These are phyloP conservation scores for Setomelanomma holmii DNA, from an alignment of 2,329 filamentous ascomycete species.

Conservation along the genomic window DNA sequence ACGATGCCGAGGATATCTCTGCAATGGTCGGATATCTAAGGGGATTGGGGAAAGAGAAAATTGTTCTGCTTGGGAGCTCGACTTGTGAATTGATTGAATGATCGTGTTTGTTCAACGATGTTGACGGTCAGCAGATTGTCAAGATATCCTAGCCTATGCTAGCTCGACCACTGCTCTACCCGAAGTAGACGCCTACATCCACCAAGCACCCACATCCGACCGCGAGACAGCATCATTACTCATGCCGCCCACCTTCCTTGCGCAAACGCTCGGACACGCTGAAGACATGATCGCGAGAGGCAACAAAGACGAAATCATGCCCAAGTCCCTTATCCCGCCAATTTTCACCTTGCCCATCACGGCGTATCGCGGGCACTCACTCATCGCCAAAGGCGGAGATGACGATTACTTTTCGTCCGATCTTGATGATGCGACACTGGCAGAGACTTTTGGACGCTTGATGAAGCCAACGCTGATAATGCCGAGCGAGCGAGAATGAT, in stretches of 20 bases:
- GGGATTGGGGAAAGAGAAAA: conserved; percentile 7
- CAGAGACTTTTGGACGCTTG: conserved; percentile 9
- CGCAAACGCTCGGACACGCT: conserved; percentile 8
- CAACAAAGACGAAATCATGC: conserved; percentile 11
- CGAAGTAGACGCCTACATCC: conserved; percentile 13
- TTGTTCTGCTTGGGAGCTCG: conserved; percentile 16
- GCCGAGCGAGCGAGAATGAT: conserved; percentile 19
- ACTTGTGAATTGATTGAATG: conserved; percentile 8
- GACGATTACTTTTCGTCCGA: conserved; percentile 29
- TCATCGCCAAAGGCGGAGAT: conserved; percentile 18
- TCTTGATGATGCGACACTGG: conserved; percentile 4
- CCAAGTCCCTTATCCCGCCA: conserved; percentile 7
- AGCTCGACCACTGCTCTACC: conserved; percentile 1
- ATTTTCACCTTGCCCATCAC: conserved; percentile 21
- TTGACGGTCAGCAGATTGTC: conserved; percentile 11
- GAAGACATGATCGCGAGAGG: conserved; percentile 12
- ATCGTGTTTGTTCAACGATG: background rate
- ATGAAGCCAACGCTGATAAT: conserved; percentile 15
- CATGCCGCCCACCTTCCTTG: conserved; percentile 15
- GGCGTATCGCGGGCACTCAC: conserved; percentile 25
- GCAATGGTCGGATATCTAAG: conserved; percentile 19
- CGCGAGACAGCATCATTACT: conserved; percentile 18
- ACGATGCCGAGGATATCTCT: conserved; percentile 21
- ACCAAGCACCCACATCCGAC: conserved; percentile 25
- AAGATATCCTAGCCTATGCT: conserved; percentile 20